Conservation (phyloP, 2,329 filamentous ascomycete genomes). For the Venturia aucupariae region DNA sequence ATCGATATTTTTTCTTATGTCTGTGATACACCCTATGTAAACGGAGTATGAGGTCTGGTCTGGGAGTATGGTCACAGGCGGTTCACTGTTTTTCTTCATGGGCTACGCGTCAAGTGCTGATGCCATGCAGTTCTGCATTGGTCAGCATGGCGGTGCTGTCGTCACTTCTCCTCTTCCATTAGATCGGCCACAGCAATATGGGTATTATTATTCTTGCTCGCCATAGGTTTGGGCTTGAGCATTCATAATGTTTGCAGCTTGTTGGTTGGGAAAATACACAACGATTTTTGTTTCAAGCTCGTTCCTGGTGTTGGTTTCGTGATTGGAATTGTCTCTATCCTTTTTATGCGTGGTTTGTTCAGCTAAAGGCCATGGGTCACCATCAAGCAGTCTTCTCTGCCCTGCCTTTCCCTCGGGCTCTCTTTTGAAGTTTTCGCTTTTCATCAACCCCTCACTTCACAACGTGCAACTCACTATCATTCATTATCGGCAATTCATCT, state of each 20-base stretch:
- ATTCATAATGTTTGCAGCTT: neutral
- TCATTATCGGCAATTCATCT: neutral
- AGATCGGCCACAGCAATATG: neutral
- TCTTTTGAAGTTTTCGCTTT: neutral
- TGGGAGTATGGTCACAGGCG: neutral
- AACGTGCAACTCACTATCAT: neutral
- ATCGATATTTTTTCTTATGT: neutral
- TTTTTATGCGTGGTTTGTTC: neutral
- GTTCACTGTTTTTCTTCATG: neutral
- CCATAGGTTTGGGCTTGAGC: neutral
- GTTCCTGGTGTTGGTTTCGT: neutral
- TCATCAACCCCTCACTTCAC: neutral
- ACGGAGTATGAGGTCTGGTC: neutral
- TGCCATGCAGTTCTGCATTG: neutral
- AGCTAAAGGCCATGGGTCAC: neutral
- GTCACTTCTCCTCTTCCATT: neutral
- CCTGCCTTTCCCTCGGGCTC: neutral
- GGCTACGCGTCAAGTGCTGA: constrained; percentile 3
- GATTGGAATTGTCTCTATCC: neutral
- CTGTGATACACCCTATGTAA: neutral
- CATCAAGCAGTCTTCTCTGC: neutral
- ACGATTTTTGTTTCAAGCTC: neutral
- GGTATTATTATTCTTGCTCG: neutral
- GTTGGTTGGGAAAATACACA: neutral
- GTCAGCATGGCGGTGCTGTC: neutral